Evolutionary conservation across 768 basidiomycete species (phyloP).

Genomic region (Boletus rufocinnamomeus): DNA sequence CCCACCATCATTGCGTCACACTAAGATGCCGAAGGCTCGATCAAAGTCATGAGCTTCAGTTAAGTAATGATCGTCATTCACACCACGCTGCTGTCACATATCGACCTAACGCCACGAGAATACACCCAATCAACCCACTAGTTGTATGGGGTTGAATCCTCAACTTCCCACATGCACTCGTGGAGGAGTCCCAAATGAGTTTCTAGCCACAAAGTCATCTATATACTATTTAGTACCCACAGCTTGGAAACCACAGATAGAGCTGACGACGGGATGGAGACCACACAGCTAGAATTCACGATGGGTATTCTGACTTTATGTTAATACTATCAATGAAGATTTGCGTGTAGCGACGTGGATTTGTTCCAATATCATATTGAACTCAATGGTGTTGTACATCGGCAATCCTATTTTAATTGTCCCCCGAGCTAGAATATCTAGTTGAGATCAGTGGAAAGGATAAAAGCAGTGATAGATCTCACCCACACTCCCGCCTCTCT

Average conservation of each 20-base stretch:
- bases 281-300: neutral
- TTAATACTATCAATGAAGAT: neutral
- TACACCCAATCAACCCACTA: no score
- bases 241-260: neutral
- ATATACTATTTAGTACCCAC: no score
- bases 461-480: neutral
- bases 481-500: neutral
- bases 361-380: neutral
- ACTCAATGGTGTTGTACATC: neutral
- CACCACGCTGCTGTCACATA: no score
- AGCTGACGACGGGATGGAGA: neutral
- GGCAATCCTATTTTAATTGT: neutral
- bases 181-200: no score
- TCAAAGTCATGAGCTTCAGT: no score
- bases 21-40: no score
- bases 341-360: neutral
- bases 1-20: no score
- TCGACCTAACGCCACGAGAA: no score
- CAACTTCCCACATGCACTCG: no score
- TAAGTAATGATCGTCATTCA: no score
- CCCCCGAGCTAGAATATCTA: neutral
- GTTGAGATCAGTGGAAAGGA: neutral
- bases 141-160: conserved; percentile 6
- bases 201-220: no score
- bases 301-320: neutral